phyloP scores from a whole-genome alignment of 169 alveolate species.

The Cryptosporidium muris region DNA sequence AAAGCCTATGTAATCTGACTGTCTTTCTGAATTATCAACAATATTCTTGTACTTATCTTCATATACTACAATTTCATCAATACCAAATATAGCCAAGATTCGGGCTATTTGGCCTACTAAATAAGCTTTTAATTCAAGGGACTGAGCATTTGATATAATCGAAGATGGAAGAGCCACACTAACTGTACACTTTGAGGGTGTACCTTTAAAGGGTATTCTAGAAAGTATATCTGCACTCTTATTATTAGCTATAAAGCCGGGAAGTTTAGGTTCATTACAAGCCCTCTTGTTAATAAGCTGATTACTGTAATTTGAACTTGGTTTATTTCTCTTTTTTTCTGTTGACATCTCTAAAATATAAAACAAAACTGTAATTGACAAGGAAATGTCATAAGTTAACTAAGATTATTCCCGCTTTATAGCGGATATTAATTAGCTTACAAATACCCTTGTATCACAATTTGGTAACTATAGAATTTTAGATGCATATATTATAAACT shows the following conservation, averaged over 20 bases:
- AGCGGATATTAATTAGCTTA: not conserved
- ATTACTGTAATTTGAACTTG: too few relatives aligned
- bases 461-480: not conserved
- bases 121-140: slow-evolving; percentile 87
- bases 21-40: slow-evolving; percentile 20
- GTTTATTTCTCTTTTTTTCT: too few relatives aligned
- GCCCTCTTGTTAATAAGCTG: too few relatives aligned
- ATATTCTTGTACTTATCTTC: slow-evolving; percentile 82
- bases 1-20: slow-evolving; percentile 34
- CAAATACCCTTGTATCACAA: not conserved
- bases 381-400: too few relatives aligned
- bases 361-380: too few relatives aligned
- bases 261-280: too few relatives aligned
- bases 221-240: slow-evolving; percentile 15
- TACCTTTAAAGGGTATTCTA: slow-evolving; percentile 78
- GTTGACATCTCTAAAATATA: not conserved
- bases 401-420: too few relatives aligned
- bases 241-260: not conserved
- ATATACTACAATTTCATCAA: slow-evolving; percentile 92
- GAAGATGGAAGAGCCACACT: slow-evolving; percentile 87
- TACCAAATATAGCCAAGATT: slow-evolving; percentile 87
- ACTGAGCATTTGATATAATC: slow-evolving; percentile 83
- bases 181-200: slow-evolving; percentile 78
- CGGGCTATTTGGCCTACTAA: slow-evolving; percentile 92
- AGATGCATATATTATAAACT: not conserved